Percentiles rank a stretch among this genome's conserved stretches.
Conservation (phyloP, 129 eudicot species). For the Calendula officinalis region DNA sequence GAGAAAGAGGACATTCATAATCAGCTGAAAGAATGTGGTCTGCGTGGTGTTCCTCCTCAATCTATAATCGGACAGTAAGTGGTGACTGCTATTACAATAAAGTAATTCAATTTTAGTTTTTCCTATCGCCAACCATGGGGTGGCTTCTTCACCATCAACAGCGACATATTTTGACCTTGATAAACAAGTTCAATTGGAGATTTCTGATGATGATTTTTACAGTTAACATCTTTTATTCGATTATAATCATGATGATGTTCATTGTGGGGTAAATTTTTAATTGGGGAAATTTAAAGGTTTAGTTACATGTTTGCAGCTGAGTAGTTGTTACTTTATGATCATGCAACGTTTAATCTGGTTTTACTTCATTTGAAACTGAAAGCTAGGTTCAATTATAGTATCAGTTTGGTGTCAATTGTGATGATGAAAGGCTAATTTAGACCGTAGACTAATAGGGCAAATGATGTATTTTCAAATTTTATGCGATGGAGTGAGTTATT, state of each 20-base stretch:
- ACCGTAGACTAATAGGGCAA: not conserved
- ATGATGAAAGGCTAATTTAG: conserved; percentile 1
- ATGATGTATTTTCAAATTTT: not conserved
- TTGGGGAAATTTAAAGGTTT: not conserved
- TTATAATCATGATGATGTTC: conserved; percentile 10
- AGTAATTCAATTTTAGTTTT: too few species aligned
- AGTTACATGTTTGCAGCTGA: conserved; percentile 4
- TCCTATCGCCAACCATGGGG: too few species aligned
- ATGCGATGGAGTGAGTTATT: not conserved
- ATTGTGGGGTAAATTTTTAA: conserved; percentile 10
- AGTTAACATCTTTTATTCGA: conserved; percentile 20
- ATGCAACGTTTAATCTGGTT: not conserved
- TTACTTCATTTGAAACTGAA: conserved; percentile 1
- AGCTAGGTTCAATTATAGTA: not conserved
- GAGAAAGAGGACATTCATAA: conserved; percentile 40
- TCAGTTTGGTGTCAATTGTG: not conserved
- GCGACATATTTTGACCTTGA: too few species aligned
- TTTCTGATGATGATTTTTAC: conserved; percentile 62
- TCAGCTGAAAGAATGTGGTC: conserved; percentile 41
- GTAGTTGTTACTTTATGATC: conserved; percentile 3
- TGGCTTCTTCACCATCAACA: too few species aligned
- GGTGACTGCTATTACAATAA: conserved; percentile 13
- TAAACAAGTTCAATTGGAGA: conserved; percentile 81
- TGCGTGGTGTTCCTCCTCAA: conserved; percentile 2
- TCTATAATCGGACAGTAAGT: conserved; percentile 37